A percentile compares a stretch with the other conserved stretches of the same genome.
Evolutionary conservation across 2,329 filamentous ascomycete species (phyloP).

Genomic region (Exophiala sideris): DNA sequence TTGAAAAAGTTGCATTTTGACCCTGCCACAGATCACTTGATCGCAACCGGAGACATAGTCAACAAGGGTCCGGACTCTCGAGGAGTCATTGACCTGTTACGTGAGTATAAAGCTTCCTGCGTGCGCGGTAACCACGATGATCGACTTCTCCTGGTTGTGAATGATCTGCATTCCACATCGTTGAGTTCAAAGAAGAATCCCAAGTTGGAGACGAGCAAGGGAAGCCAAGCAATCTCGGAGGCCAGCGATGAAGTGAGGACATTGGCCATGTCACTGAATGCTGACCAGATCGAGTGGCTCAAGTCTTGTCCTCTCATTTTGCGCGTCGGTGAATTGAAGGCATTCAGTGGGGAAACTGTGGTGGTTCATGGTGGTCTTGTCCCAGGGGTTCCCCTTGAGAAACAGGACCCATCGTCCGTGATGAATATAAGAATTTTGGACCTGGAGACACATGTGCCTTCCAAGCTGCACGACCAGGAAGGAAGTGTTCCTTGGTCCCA

Average conservation of each 20-base stretch:
- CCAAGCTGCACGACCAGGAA: constrained; percentile 41
- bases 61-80: constrained; percentile 81
- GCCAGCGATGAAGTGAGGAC: constrained; percentile 44
- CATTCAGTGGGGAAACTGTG: constrained; percentile 58
- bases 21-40: constrained; percentile 62
- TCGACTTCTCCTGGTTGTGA: constrained; percentile 66
- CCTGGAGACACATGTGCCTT: constrained; percentile 57
- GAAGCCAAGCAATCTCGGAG: constrained; percentile 16
- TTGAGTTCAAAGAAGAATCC: constrained; percentile 13
- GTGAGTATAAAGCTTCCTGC: constrained; percentile 69
- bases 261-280: constrained; percentile 55
- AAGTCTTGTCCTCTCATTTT: constrained; percentile 73
- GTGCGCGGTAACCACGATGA: constrained; percentile 95
- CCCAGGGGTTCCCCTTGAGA: constrained; percentile 65
- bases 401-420: constrained; percentile 72
- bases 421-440: constrained; percentile 91
- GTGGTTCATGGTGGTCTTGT: constrained; percentile 86
- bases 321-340: constrained; percentile 60
- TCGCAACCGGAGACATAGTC: constrained; percentile 75
- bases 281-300: constrained; percentile 67
- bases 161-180: constrained; percentile 38
- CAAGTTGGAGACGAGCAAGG: neutral
- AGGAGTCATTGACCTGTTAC: constrained; percentile 73
- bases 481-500: constrained; percentile 65
- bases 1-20: constrained; percentile 66